phyloP scores from a whole-genome alignment of 345 rosid species.

The Eucalyptus lansdowneana region DNA sequence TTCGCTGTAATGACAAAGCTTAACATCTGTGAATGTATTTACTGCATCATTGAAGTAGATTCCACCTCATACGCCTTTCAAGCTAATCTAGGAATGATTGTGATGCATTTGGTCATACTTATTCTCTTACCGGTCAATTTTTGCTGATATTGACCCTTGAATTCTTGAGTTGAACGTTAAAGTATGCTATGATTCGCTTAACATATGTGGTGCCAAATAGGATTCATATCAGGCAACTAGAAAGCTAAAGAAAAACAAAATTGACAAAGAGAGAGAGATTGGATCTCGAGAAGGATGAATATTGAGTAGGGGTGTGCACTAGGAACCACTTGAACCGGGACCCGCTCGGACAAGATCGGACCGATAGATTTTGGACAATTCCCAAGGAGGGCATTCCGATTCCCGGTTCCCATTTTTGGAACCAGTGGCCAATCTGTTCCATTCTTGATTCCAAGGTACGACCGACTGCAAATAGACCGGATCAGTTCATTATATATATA shows the following conservation, averaged over 20 bases:
- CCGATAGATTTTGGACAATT: accelerated
- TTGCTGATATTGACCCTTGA: too few species aligned
- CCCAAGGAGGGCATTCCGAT: accelerated
- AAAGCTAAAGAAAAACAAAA: not conserved
- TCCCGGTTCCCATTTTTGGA: accelerated
- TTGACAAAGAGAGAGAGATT: not conserved
- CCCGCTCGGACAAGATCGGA: accelerated
- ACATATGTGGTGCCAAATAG: not conserved
- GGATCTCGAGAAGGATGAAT: not conserved
- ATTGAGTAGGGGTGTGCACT: not conserved
- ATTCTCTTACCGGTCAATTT: too few species aligned
- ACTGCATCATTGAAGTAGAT: not conserved
- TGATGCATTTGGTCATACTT: not conserved
- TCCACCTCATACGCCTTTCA: not conserved
- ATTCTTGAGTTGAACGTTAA: not conserved
- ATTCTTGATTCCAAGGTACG: accelerated
- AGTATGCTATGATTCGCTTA: not conserved
- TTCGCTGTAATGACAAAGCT: not conserved
- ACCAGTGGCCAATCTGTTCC: accelerated
- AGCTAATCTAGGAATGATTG: not conserved
- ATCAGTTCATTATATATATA: too few species aligned
- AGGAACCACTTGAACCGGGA: accelerated
- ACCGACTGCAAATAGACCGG: accelerated
- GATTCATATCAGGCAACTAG: not conserved
- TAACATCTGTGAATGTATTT: not conserved